A percentile compares a stretch with the other conserved stretches of the same genome.
Conservation (phyloP, 805 yeast species). For the Ogataea trehalophila region DNA sequence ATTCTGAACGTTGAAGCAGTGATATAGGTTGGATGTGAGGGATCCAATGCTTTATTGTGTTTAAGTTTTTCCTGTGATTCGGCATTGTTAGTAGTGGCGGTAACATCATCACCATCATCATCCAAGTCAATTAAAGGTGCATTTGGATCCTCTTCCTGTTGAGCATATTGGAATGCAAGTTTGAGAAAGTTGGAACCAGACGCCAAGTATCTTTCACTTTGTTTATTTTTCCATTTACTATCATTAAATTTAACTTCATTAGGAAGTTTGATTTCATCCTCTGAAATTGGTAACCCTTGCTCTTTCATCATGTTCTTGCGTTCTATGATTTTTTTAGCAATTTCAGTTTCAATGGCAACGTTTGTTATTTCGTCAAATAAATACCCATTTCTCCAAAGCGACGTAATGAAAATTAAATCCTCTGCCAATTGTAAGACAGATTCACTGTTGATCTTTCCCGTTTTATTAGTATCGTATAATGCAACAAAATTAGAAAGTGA, state of each 20-base stretch:
- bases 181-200: conserved; percentile 86
- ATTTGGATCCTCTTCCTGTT: conserved; percentile 50
- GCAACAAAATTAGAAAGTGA: conserved; percentile 74
- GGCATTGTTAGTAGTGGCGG: conserved; percentile 8
- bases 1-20: conserved; percentile 87
- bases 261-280: conserved; percentile 46
- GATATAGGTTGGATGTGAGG: conserved; percentile 66
- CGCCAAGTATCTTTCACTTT: conserved; percentile 73
- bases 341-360: conserved; percentile 55
- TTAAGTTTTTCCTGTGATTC: conserved; percentile 32
- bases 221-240: conserved; percentile 55
- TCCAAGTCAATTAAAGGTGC: conserved; percentile 39
- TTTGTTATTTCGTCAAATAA: conserved; percentile 62
- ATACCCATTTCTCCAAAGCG: conserved; percentile 77
- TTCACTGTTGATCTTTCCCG: conserved; percentile 67
- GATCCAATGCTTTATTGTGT: conserved; percentile 81
- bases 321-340: conserved; percentile 56
- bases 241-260: conserved; percentile 58
- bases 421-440: conserved; percentile 82
- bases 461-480: conserved; percentile 58
- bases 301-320: conserved; percentile 32
- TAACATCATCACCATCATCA: conserved; percentile 30
- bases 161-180: conserved; percentile 86
- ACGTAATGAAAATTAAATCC: conserved; percentile 74
- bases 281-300: conserved; percentile 25